Evolutionary conservation across 192 early-diverging fungal genomes (phyloP), one percentile per base, ranked within the genome.

Genomic region (Backusella australiensis): DNA sequence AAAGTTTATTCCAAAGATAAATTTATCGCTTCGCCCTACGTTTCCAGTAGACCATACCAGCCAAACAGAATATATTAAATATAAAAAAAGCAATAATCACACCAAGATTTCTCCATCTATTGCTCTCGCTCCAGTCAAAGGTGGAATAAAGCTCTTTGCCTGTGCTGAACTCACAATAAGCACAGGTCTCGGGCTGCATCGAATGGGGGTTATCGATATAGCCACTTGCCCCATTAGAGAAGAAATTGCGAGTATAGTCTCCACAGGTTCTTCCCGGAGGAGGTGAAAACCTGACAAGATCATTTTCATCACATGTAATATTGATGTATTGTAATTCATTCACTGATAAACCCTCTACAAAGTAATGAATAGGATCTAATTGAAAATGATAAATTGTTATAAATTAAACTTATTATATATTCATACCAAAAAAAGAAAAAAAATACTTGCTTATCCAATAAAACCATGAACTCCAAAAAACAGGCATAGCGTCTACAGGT

Each of bases 381-480:
- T 29, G 29, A 29, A 29, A 29, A 29, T 26, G 26, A 26, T 29
- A 26, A 26, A 26, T 26, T 26, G 26, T 26, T 26, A 26, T 0
- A 26, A 26, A 26, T 26, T 26, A 26, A 26, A 26, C 26, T 26
- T 26, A 26, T 26, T 26, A 26, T 26, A 26, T 26, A 26, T 26
- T 26, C 0, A 26, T 26, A 26, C 26, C 0, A 39, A 39, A 39
- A 11, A 32, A 32, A 32, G 3, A 32, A 32, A 32, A 32, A 32
- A 32, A 32, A 32, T 1, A 32, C 38, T 39, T 39, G 9, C 85
- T 26, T 36, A 91, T 69, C 85, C 85, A 86, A 80, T 91, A 92
- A 84, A 92, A 85, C 84, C 86, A 90, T 1, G 76, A 72, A 66
- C 84, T 81, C 89, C 90, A 91, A 80, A 91, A 89, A 56, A 73